Base-by-base conservation (phyloP, 108 stramenopile genomes). In the Cylindrotheca closterium region DNA sequence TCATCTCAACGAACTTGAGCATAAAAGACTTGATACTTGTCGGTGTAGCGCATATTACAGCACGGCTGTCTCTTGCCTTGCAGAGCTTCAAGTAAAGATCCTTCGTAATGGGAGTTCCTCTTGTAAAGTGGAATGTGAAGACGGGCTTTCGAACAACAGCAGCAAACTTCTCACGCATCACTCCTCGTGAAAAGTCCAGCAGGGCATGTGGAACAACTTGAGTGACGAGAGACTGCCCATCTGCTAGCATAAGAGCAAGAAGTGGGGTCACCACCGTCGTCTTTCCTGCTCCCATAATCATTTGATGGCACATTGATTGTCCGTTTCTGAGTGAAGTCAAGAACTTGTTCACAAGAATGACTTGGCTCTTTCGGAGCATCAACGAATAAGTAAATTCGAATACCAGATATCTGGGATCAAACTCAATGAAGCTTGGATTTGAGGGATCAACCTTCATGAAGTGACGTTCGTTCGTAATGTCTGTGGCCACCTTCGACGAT, bases 221-320 rank as follows among this genome's bases (percentile, higher is more conserved):
- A 19, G 94, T 87, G 2, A 95, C 93, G 31, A 99, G 92, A 22
- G 94, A 87, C 54, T 96, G 81, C 2, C 96, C 97, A 51, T 98
- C 93, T 2, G 97, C 98, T 31, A 99, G 93, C 66, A 99, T 94
- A 67, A 99, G 80, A 3, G 97, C 95, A 46, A 98, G 79, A 27
- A 99, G 84, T 47, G 99, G 98, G 7, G 96, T 94, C 24, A 99
- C 98, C 32, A 98, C 98, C n/a, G 98, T 98, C 0, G 99, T 99
- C 71, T 99, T 99, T 32, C 99, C 99, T 3, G 97, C 98, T 24
- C 99, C 99, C 99, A 99, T 99, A 90, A 99, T 98, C 98, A 98
- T 98, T 81, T 99, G 98, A 68, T 98, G 95, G 53, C 97, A 96
- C 87, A 96, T 93, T 17, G 96, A 97, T 25, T 78, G 77, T 17